Percentiles rank a stretch among this genome's conserved stretches.
Conservation (phyloP, 257 asterid genomes). For the Solanum etuberosum region DNA sequence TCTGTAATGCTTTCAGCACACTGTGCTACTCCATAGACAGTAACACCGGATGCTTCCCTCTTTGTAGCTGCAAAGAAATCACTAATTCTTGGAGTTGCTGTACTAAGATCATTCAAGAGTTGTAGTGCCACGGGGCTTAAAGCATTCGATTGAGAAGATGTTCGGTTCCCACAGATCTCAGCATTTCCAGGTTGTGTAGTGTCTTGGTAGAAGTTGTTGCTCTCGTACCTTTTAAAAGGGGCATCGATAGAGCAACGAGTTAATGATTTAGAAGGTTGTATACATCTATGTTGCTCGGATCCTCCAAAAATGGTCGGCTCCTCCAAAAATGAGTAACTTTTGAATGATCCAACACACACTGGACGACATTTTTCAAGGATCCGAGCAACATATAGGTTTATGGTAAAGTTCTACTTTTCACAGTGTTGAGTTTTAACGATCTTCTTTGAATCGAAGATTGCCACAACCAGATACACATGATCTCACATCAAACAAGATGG, state of each 20-base stretch:
- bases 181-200: conserved; percentile 59
- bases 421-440: neutral
- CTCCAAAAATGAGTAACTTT: neutral
- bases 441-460: neutral
- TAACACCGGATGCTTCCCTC: conserved; percentile 11
- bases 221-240: conserved; percentile 46
- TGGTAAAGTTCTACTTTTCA: neutral
- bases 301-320: neutral
- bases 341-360: neutral
- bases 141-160: conserved; percentile 31
- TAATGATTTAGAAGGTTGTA: neutral
- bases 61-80: conserved; percentile 54
- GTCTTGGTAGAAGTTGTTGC: conserved; percentile 58
- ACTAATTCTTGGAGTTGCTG: conserved; percentile 51
- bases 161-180: conserved; percentile 53
- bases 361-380: neutral
- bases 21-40: conserved; percentile 56
- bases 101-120: conserved; percentile 39
- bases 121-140: conserved; percentile 27
- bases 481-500: neutral
- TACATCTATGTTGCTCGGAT: neutral
- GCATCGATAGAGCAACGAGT: neutral
- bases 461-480: neutral
- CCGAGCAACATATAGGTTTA: neutral
- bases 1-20: conserved; percentile 51